phyloP scores from a whole-genome alignment of 768 basidiomycete species.

The Phylloporus sp. region DNA sequence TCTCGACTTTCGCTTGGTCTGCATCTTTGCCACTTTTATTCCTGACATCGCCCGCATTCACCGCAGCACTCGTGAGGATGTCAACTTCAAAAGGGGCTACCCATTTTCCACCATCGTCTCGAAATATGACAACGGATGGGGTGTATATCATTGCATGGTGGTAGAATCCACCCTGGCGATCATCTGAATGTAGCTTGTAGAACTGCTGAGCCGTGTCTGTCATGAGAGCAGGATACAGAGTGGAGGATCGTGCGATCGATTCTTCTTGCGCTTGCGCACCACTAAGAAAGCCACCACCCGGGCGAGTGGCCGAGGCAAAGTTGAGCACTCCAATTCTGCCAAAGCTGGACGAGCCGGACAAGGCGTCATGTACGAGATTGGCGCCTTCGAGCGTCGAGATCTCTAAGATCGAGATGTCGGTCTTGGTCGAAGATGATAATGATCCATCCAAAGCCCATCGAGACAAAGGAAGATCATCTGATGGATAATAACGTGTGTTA shows the following conservation, averaged over 20 bases:
- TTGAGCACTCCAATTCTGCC: slow-evolving; percentile 61
- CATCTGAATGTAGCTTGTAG: slow-evolving; percentile 54
- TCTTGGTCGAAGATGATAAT: slow-evolving; percentile 7
- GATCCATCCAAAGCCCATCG: slow-evolving; percentile 37
- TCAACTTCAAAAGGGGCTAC: slow-evolving; percentile 56
- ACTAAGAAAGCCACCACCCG: slow-evolving; percentile 71
- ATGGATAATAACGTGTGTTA: slow-evolving; percentile 51
- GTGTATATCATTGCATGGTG: slow-evolving; percentile 79
- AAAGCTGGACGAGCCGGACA: slow-evolving; percentile 8
- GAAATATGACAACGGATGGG: slow-evolving; percentile 57
- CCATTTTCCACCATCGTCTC: slow-evolving; percentile 59
- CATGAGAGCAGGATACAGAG: slow-evolving; percentile 60
- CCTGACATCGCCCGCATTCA: slow-evolving; percentile 59
- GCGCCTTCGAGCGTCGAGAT: slow-evolving; percentile 64
- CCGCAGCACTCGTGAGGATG: slow-evolving; percentile 69
- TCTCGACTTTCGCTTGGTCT: slow-evolving; percentile 21
- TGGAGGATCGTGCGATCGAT: slow-evolving; percentile 72
- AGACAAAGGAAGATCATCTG: slow-evolving; percentile 42
- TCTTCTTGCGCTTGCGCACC: slow-evolving; percentile 82
- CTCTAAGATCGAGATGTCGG: slow-evolving; percentile 50
- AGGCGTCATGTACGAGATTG: slow-evolving; percentile 33
- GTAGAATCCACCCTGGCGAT: slow-evolving; percentile 55
- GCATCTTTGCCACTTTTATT: slow-evolving; percentile 15
- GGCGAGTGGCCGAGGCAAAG: slow-evolving; percentile 72
- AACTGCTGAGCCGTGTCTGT: slow-evolving; percentile 53